These are phyloP conservation scores for Cucumis melo DNA, from an alignment of 306 rosid genomes.

Conservation along the genomic window DNA sequence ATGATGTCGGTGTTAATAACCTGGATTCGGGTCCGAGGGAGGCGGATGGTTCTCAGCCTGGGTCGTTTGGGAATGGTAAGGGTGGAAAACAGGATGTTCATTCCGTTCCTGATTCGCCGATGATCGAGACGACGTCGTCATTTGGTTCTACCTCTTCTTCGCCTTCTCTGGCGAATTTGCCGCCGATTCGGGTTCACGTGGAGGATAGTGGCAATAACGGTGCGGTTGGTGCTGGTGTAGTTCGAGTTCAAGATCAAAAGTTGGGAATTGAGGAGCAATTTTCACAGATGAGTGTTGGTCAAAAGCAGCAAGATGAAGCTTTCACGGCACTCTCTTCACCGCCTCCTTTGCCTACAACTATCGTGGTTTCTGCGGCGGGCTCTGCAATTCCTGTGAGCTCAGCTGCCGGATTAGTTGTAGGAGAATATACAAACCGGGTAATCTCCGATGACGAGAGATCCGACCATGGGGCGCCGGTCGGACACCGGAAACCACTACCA, in stretches of 20 bases:
- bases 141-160: conserved; percentile 90
- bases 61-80: conserved; percentile 49
- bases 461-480: conserved; percentile 53
- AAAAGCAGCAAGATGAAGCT: conserved; percentile 55
- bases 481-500: conserved; percentile 37
- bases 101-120: conserved; percentile 94
- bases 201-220: conserved; percentile 32
- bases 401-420: conserved; percentile 10
- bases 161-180: conserved; percentile 73
- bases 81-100: conserved; percentile 69
- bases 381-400: conserved; percentile 25
- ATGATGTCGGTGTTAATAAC: conserved; percentile 29
- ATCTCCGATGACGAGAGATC: conserved; percentile 88
- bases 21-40: conserved; percentile 39
- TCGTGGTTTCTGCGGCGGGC: conserved; percentile 14
- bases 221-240: conserved; percentile 19
- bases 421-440: conserved; percentile 47
- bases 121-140: conserved; percentile 78
- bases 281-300: conserved; percentile 52
- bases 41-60: conserved; percentile 29
- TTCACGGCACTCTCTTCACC: conserved; percentile 48
- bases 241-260: conserved; percentile 60
- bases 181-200: conserved; percentile 79
- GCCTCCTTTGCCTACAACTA: conserved; percentile 37
- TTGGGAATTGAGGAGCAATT: conserved; percentile 86